Conservation (phyloP, 768 basidiomycete genomes). For the Neoboletus subvelutipes region DNA sequence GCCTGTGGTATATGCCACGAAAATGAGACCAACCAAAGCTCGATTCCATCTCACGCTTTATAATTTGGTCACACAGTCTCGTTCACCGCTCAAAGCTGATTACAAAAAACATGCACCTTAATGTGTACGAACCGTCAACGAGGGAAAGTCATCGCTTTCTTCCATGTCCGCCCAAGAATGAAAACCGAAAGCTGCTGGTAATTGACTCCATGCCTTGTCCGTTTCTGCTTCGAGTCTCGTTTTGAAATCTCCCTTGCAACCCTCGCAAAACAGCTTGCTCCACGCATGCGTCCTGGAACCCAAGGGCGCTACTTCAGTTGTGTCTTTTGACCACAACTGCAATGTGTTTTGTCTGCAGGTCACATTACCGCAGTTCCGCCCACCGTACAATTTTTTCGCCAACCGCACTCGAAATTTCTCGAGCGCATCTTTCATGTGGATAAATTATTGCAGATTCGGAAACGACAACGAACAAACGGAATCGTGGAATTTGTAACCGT, state of each 20-base stretch:
- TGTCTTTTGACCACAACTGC: neutral
- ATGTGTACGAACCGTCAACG: neutral
- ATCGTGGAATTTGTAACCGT: slow-evolving; percentile 3
- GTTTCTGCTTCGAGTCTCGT: neutral
- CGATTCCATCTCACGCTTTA: neutral
- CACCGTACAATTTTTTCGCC: neutral
- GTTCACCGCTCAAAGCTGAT: neutral
- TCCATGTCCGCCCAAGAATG: slow-evolving; percentile 1
- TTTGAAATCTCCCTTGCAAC: neutral
- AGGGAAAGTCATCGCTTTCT: neutral
- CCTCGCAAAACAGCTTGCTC: neutral
- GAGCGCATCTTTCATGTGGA: slow-evolving; percentile 5
- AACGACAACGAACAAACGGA: neutral
- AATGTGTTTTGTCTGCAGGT: neutral
- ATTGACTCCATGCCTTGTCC: neutral
- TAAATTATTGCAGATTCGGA: slow-evolving; percentile 5
- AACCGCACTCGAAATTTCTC: neutral
- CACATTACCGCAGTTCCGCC: fast-evolving
- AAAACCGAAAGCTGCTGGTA: slow-evolving; percentile 7
- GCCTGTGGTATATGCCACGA: slow-evolving; percentile 30
- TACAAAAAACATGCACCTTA: neutral
- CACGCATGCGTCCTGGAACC: neutral
- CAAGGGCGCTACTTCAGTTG: neutral
- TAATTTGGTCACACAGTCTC: neutral
- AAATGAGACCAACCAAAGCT: slow-evolving; percentile 10